phyloP scores from a whole-genome alignment of 352 stramenopile species.

The Phytopythium sindhum region DNA sequence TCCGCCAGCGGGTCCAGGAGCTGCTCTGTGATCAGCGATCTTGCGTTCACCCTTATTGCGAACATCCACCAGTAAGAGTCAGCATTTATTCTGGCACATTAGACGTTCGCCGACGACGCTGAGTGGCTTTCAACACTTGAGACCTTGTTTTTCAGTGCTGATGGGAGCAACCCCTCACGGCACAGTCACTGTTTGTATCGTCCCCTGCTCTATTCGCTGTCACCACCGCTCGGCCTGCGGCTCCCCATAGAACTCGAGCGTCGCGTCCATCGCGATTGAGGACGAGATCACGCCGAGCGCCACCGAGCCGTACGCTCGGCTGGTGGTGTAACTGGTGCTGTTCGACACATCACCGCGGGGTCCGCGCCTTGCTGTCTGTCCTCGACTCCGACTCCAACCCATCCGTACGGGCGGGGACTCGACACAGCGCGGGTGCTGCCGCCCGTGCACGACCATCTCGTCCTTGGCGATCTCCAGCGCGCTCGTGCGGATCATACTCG shows the following conservation, averaged over 20 bases:
- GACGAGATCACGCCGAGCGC: not conserved
- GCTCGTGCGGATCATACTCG: constrained; percentile 30
- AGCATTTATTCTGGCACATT: not conserved
- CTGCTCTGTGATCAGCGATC: too few species aligned
- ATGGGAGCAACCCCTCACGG: too few species aligned
- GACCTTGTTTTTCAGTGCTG: too few species aligned
- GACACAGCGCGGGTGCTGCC: constrained; percentile 17
- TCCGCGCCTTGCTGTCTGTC: constrained; percentile 5
- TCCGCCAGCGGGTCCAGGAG: too few species aligned
- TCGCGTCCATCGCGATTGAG: not conserved
- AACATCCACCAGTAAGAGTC: too few species aligned
- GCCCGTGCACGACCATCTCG: constrained; percentile 19
- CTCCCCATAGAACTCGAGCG: constrained; percentile 6
- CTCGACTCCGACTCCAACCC: constrained; percentile 6
- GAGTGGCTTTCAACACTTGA: not conserved
- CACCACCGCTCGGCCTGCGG: constrained; percentile 4
- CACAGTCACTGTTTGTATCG: too few species aligned
- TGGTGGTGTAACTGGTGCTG: not conserved
- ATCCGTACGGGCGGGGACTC: constrained; percentile 14
- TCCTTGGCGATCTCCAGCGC: constrained; percentile 32
- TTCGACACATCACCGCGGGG: constrained; percentile 5
- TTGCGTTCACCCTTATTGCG: too few species aligned
- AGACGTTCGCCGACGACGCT: not conserved
- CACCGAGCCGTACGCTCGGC: not conserved
- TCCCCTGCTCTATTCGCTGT: not conserved